These are phyloP conservation scores for Penicillium rolfsii DNA, from an alignment of 2,329 filamentous ascomycete genomes.

Conservation along the genomic window DNA sequence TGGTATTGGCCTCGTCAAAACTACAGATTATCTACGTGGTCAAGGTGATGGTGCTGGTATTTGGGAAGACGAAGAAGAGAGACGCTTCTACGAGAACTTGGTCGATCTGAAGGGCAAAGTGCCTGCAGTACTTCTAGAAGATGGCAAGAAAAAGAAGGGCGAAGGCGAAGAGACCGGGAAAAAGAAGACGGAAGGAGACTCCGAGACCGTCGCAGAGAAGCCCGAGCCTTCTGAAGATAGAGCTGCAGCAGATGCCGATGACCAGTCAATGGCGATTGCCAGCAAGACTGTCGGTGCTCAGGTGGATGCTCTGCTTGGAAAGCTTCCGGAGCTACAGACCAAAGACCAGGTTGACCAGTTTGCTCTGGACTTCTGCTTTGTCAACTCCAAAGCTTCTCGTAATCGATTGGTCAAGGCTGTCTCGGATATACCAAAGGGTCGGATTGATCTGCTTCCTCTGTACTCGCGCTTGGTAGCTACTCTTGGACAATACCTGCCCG, in stretches of 20 bases:
- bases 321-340: conserved; percentile 86
- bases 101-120: conserved; percentile 96
- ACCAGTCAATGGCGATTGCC: conserved; percentile 88
- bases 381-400: conserved; percentile 96
- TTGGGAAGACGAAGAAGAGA: conserved; percentile 98
- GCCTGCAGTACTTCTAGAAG: conserved; percentile 88
- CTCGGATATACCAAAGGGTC: conserved; percentile 91
- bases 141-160: conserved; percentile 88
- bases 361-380: conserved; percentile 94
- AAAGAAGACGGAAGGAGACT: conserved; percentile 66
- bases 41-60: conserved; percentile 91
- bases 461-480: conserved; percentile 95
- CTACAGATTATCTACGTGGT: conserved; percentile 87
- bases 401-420: conserved; percentile 92
- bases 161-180: conserved; percentile 81
- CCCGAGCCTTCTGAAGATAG: conserved; percentile 52
- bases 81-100: conserved; percentile 96
- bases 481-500: conserved; percentile 88
- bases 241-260: conserved; percentile 63
- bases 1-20: conserved; percentile 89
- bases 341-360: conserved; percentile 92
- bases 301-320: conserved; percentile 84
- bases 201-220: conserved; percentile 48
- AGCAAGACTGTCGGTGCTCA: conserved; percentile 98
- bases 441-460: conserved; percentile 83